Percentiles rank a stretch among this genome's conserved stretches.
These are phyloP conservation scores for Saururus chinensis DNA, from an alignment of 164 flowering plant genomes.

Conservation along the genomic window DNA sequence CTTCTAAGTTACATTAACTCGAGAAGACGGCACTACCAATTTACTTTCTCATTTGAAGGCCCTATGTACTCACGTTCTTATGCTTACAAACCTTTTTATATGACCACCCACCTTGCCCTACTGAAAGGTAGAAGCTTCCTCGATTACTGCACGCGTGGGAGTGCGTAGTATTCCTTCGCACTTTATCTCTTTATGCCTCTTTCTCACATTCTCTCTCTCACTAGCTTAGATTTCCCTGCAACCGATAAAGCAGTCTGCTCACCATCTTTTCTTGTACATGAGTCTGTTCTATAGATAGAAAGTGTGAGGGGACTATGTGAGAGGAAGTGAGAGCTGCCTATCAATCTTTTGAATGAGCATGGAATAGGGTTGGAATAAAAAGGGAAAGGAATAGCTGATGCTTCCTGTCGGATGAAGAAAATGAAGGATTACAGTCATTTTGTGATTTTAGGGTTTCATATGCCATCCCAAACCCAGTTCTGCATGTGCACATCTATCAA, in stretches of 20 bases:
- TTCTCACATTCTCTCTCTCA: slow-evolving; percentile 1
- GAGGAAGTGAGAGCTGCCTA: background rate
- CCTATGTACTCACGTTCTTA: background rate
- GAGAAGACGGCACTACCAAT: too few species aligned
- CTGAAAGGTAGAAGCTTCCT: slow-evolving; percentile 23
- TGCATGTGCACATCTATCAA: slow-evolving; percentile 10
- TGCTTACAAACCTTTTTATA: slow-evolving; percentile 1
- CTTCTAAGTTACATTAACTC: background rate
- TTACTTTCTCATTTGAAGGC: background rate
- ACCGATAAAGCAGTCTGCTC: slow-evolving; percentile 18
- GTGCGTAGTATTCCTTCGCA: slow-evolving; percentile 14
- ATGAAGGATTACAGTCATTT: too few species aligned
- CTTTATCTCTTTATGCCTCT: slow-evolving; percentile 16
- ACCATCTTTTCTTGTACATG: slow-evolving; percentile 10
- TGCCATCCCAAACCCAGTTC: slow-evolving; percentile 12
- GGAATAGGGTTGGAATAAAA: slow-evolving; percentile 12
- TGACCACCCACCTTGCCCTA: slow-evolving; percentile 10
- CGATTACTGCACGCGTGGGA: slow-evolving; percentile 8
- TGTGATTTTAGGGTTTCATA: slow-evolving; percentile 1
- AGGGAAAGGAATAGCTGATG: slow-evolving; percentile 21
- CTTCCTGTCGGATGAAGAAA: slow-evolving; percentile 35
- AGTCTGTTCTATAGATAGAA: slow-evolving; percentile 1
- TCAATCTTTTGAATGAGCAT: slow-evolving; percentile 6
- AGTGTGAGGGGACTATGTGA: background rate
- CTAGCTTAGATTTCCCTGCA: slow-evolving; percentile 8